Evolutionary conservation across 768 basidiomycete genomes (phyloP), one percentile per base, ranked within the genome.

Genomic region (Lactarius evosmus): DNA sequence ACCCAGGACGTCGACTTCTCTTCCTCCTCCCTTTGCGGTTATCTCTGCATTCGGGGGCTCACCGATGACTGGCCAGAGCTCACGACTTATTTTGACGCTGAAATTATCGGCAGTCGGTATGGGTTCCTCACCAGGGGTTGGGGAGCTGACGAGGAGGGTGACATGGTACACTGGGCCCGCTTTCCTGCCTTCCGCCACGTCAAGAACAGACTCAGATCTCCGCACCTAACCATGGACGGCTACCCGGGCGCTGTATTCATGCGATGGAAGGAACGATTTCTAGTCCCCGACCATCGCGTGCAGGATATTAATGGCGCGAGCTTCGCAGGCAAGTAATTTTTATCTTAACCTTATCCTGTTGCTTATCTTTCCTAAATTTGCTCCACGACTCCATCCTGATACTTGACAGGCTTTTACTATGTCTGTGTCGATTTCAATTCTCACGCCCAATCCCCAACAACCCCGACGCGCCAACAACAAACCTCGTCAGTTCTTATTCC

Each of bases 41-140:
- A 95, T 74, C 86, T 98, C 44, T 87, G 90, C 63, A 98, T 98
- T 73, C 88, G 89, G 19, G 93, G 93, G 32, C 78, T 98, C 56
- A 98, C 95, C 44, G 87, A 95, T 69, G 91, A 96, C 71, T 95
- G 93, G 84, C 95, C 95, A 17, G 91, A 95, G 74, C 83, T 98
- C 46, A 97, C 95, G 6, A 98, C 95, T 2, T 97, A 94, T 72
- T 98, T 98, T 75, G 93, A 95, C 71, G 95, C 95, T 54, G 93
- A 98, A 74, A 93, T 98, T 66, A 95, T 98, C 67, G 95, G 95
- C 19, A 85, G 82, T 64, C 85, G 91, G 25, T 87, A 94, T 73
- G 96, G 95, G 11, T 98, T 98, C 74, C 74, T 94, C 70, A 98
- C 96, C 5, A 82, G 85, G 70, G 87, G 89, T 64, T 95, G 91